These are phyloP conservation scores for Termitomyces eurrhizus DNA, from an alignment of 768 basidiomycete genomes.

Conservation along the genomic window DNA sequence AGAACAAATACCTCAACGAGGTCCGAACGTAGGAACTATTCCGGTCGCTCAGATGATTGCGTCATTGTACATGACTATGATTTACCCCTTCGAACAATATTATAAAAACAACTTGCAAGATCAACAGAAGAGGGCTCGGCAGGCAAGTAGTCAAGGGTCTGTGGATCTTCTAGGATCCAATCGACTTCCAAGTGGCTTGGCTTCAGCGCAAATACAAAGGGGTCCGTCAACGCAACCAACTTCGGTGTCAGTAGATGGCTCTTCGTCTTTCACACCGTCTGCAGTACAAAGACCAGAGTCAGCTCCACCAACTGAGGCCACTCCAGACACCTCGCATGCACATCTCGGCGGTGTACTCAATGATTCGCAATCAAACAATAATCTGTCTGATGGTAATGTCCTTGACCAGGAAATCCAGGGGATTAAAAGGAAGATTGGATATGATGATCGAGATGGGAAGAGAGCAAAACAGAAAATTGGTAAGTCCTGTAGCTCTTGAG, in stretches of 20 bases:
- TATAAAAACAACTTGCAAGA: slow-evolving; percentile 62
- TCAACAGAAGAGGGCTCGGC: slow-evolving; percentile 52
- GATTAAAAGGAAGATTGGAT: slow-evolving; percentile 69
- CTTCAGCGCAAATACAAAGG: slow-evolving; percentile 25
- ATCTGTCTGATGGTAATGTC: slow-evolving; percentile 31
- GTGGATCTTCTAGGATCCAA: slow-evolving; percentile 6
- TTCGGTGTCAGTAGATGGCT: slow-evolving; percentile 19
- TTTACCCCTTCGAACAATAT: slow-evolving; percentile 69
- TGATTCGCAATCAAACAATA: slow-evolving; percentile 11
- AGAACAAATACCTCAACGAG: slow-evolving; percentile 41
- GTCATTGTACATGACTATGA: slow-evolving; percentile 57
- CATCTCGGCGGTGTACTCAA: slow-evolving; percentile 9
- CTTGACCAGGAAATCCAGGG: slow-evolving; percentile 61
- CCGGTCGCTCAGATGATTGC: slow-evolving; percentile 49
- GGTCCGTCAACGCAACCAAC: slow-evolving; percentile 8
- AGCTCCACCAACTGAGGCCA: slow-evolving; percentile 23
- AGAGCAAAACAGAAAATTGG: slow-evolving; percentile 72
- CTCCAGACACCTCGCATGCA: slow-evolving; percentile 19
- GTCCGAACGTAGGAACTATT: slow-evolving; percentile 43
- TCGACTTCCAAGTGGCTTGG: slow-evolving; percentile 9
- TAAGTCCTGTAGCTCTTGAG: slow-evolving; percentile 28
- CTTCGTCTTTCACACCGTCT: slow-evolving; percentile 18
- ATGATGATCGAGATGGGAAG: slow-evolving; percentile 64
- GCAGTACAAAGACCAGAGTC: slow-evolving; percentile 26
- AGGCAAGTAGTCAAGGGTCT: slow-evolving; percentile 26